Evolutionary conservation across 768 basidiomycete species (phyloP), one percentile per base, ranked within the genome.

Genomic region (Suillus fuscotomentosus): DNA sequence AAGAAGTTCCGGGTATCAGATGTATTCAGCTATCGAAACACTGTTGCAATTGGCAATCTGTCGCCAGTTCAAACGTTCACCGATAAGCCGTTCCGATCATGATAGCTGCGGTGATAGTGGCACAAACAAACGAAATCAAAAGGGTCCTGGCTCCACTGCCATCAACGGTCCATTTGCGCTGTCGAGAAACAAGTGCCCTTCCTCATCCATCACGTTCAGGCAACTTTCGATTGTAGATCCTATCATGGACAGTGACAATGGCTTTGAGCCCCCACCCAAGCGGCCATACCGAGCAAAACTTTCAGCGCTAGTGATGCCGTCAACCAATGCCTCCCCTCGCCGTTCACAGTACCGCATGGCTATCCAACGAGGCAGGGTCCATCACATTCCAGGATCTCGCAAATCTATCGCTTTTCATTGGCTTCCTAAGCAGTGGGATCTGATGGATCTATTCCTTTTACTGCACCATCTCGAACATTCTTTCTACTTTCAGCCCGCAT

Each of bases 81-180:
- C 31, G 36, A 61, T 34, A 41, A 20, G 6, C 15, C 7, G 39
- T 66, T 67, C 60, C 72, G 31, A 31, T 31, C 31, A 31, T 31
- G 31, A 50, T 45, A 51, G 2, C 11, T 54, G 31, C 17, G 47
- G 48, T 54, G 34, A 61, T 31, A 74, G 73, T 74, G 73, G 71
- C 73, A 14, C 69, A 67, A 63, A 8, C 63, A 60, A 56, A 73
- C 74, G 71, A 69, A 63, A 50, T 76, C 71, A 13, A 74, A 75
- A 66, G 59, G 68, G n/a, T 22, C 11, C 11, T n/a, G 45, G 11
- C 13, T 74, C 4, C 70, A 71, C 59, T 59, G 71, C 7, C 63
- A 5, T 61, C 41, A 71, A 66, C 59, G 55, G 63, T 61, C 64
- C 73, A 64, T 27, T 67, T 70, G 14, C 67, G 38, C 22, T 69